phyloP scores from a whole-genome alignment of 75 land plant genomes.

The Pinus tabuliformis region DNA sequence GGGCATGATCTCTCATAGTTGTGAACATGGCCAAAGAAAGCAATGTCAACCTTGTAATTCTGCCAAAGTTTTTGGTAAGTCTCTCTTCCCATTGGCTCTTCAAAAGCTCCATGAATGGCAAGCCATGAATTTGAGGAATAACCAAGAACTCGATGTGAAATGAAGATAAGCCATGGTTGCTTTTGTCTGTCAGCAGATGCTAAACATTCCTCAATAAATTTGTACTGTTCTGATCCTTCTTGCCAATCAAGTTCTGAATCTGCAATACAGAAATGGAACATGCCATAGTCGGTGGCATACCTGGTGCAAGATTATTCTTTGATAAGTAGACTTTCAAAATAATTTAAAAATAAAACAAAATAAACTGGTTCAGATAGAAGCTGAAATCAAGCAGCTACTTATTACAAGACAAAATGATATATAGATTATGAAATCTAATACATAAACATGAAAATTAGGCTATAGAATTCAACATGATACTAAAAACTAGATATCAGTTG shows the following conservation, averaged over 20 bases:
- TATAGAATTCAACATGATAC: no score
- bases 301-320: slow-evolving; percentile 28
- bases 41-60: slow-evolving; percentile 92
- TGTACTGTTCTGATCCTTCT: slow-evolving; percentile 86
- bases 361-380: background rate
- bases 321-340: background rate
- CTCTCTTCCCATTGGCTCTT: slow-evolving; percentile 93
- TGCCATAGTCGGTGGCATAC: slow-evolving; percentile 87
- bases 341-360: background rate
- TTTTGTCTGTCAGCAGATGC: slow-evolving; percentile 84
- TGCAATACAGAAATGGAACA: slow-evolving; percentile 91
- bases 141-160: slow-evolving; percentile 89
- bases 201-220: slow-evolving; percentile 81
- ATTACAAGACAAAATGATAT: background rate
- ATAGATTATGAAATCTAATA: background rate
- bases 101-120: slow-evolving; percentile 69
- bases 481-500: no score
- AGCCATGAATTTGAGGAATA: slow-evolving; percentile 71
- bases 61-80: slow-evolving; percentile 87
- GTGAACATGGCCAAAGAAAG: slow-evolving; percentile 89
- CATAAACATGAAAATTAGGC: background rate
- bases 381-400: no score
- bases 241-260: slow-evolving; percentile 95
- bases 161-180: slow-evolving; percentile 98
- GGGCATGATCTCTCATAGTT: slow-evolving; percentile 95